A percentile compares a stretch with the other conserved stretches of the same genome.
phyloP scores from a whole-genome alignment of 495 filamentous ascomycete genomes.

The Neurospora tetrasperma region DNA sequence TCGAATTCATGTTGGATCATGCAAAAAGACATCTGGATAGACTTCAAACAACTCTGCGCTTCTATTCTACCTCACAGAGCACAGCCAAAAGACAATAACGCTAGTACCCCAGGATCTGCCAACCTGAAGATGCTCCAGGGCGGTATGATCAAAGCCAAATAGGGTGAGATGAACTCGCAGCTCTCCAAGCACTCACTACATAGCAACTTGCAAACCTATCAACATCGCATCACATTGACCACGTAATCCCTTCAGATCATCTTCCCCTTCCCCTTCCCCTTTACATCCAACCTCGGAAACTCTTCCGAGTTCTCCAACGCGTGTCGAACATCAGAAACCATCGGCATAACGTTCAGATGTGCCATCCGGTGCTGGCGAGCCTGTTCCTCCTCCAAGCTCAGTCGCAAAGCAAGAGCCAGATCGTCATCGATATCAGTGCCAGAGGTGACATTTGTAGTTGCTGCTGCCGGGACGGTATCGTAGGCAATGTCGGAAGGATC shows the following conservation, averaged over 20 bases:
- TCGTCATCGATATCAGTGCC: constrained; percentile 48
- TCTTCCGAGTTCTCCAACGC: constrained; percentile 35
- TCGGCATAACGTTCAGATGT: neutral
- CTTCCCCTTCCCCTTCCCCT: constrained; percentile 33
- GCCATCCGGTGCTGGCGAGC: constrained; percentile 15
- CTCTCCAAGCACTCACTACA: neutral
- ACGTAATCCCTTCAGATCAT: constrained; percentile 3
- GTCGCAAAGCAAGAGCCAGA: constrained; percentile 69
- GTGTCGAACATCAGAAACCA: constrained; percentile 14
- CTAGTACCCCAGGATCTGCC: neutral
- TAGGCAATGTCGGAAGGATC: constrained; percentile 8
- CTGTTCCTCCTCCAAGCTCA: constrained; percentile 78
- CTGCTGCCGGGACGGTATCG: constrained; percentile 9
- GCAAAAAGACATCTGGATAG: neutral
- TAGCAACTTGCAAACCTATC: neutral
- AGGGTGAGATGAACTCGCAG: neutral
- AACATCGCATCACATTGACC: neutral
- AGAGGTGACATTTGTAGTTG: constrained; percentile 6
- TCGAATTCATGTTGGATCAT: neutral
- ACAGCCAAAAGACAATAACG: neutral
- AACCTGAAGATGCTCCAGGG: neutral
- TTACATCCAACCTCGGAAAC: constrained; percentile 43
- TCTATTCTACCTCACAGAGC: neutral
- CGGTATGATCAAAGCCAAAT: neutral
- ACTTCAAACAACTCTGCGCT: neutral